A percentile compares a stretch with the other conserved stretches of the same genome.
phyloP scores from a whole-genome alignment of 2,329 filamentous ascomycete genomes.

The Talaromyces amestolkiae region DNA sequence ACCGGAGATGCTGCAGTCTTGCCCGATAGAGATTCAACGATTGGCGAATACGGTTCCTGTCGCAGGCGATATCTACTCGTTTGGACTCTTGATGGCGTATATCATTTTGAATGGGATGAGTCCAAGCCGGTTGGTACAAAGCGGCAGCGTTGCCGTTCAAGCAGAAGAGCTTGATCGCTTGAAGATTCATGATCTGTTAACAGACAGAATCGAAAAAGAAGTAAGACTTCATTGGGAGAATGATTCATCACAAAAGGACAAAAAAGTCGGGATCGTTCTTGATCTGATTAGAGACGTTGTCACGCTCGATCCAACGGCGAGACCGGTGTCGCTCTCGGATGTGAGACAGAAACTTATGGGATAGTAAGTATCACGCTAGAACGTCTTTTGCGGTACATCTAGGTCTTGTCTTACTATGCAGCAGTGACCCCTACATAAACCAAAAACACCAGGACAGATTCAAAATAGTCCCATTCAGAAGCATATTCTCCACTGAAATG shows the following conservation, averaged over 20 bases:
- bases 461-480: not conserved
- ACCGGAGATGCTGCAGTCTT: not conserved
- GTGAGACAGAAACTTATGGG: not conserved
- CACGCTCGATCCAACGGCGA: not conserved
- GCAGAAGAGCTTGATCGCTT: not conserved
- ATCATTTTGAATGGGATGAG: not conserved
- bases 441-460: slow-evolving; percentile 7
- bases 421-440: not conserved
- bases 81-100: slow-evolving; percentile 3
- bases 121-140: not conserved
- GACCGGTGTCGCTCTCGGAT: not conserved
- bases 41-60: not conserved
- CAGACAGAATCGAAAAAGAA: not conserved
- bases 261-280: not conserved
- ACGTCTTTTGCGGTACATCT: not conserved
- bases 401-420: not conserved
- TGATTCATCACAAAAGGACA: not conserved
- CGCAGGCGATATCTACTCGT: not conserved
- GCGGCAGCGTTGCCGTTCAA: not conserved
- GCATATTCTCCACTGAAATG: slow-evolving; percentile 1
- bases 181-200: not conserved
- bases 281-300: not conserved
- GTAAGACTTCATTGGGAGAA: not conserved
- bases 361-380: not conserved
- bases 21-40: slow-evolving; percentile 1